A percentile compares a stretch with the other conserved stretches of the same genome.
Evolutionary conservation across 2,329 filamentous ascomycete species (phyloP).

Genomic region (Hymenoscyphus fraxineus): DNA sequence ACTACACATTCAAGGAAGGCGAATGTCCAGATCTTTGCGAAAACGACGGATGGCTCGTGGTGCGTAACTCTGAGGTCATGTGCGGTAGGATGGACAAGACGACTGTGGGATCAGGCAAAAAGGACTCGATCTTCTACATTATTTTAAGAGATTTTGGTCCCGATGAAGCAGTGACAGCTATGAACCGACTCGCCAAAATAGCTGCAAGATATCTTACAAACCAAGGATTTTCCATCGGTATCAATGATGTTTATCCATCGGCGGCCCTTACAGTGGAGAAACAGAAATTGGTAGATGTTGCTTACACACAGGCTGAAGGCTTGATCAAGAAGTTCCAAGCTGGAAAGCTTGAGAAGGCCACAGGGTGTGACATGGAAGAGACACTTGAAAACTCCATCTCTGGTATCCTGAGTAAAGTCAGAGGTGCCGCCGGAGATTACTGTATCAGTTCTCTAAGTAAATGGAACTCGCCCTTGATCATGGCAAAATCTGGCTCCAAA

Average conservation of each 20-base stretch:
- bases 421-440: conserved; percentile 83
- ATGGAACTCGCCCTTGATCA: conserved; percentile 89
- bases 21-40: conserved; percentile 69
- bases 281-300: conserved; percentile 68
- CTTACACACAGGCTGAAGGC: conserved; percentile 78
- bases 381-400: conserved; percentile 89
- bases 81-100: conserved; percentile 97
- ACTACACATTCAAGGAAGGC: conserved; percentile 62
- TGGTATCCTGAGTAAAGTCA: conserved; percentile 85
- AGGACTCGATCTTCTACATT: conserved; percentile 95
- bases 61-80: conserved; percentile 96
- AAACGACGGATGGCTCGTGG: conserved; percentile 85
- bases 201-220: conserved; percentile 86
- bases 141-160: conserved; percentile 93
- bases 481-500: conserved; percentile 97
- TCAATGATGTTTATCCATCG: conserved; percentile 89
- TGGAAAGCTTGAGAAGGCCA: conserved; percentile 77
- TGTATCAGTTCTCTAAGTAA: conserved; percentile 87
- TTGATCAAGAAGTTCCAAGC: conserved; percentile 76
- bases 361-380: conserved; percentile 86
- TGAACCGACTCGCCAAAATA: conserved; percentile 90
- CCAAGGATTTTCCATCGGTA: conserved; percentile 92
- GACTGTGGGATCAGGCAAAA: conserved; percentile 95
- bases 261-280: conserved; percentile 68
- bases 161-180: conserved; percentile 80